A percentile compares a stretch with the other conserved stretches of the same genome.
These are phyloP conservation scores for Penicillium soppii DNA, from an alignment of 495 filamentous ascomycete species.

Conservation along the genomic window DNA sequence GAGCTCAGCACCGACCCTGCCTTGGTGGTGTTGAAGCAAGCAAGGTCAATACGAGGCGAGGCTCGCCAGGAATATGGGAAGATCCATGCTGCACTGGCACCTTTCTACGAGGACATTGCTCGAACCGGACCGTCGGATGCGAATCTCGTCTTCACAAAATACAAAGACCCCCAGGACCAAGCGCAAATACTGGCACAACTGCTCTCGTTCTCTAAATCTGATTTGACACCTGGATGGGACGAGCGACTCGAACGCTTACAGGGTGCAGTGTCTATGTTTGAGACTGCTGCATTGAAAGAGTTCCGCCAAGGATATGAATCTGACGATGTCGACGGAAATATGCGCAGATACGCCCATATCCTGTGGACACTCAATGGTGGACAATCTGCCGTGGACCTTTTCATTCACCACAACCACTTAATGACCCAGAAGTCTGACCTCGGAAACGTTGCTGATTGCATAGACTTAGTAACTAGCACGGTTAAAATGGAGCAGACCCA, in stretches of 20 bases:
- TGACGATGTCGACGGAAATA: slow-evolving; percentile 84
- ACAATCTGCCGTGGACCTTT: slow-evolving; percentile 72
- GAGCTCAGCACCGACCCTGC: slow-evolving; percentile 42
- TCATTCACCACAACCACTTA: slow-evolving; percentile 83
- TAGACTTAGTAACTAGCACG: slow-evolving; percentile 58
- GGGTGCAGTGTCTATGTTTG: slow-evolving; percentile 78
- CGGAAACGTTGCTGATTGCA: slow-evolving; percentile 78
- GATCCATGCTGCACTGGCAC: slow-evolving; percentile 82
- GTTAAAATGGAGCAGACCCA: slow-evolving; percentile 76
- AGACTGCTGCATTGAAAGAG: slow-evolving; percentile 84
- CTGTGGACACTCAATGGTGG: slow-evolving; percentile 81
- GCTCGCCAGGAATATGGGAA: slow-evolving; percentile 89
- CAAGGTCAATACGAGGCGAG: slow-evolving; percentile 77
- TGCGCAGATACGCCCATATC: slow-evolving; percentile 86
- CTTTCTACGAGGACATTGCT: slow-evolving; percentile 82
- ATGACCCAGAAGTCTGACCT: slow-evolving; percentile 69
- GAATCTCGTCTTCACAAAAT: slow-evolving; percentile 79
- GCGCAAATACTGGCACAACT: slow-evolving; percentile 84
- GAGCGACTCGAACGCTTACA: slow-evolving; percentile 68
- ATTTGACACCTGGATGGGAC: slow-evolving; percentile 71
- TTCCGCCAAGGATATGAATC: slow-evolving; percentile 89
- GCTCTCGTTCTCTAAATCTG: slow-evolving; percentile 72
- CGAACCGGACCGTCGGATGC: slow-evolving; percentile 72
- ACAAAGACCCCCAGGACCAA: slow-evolving; percentile 83
- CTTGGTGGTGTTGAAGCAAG: slow-evolving; percentile 64